A percentile compares a stretch with the other conserved stretches of the same genome.
Conservation (phyloP, 768 basidiomycete species). For the Termitomyces sp. region DNA sequence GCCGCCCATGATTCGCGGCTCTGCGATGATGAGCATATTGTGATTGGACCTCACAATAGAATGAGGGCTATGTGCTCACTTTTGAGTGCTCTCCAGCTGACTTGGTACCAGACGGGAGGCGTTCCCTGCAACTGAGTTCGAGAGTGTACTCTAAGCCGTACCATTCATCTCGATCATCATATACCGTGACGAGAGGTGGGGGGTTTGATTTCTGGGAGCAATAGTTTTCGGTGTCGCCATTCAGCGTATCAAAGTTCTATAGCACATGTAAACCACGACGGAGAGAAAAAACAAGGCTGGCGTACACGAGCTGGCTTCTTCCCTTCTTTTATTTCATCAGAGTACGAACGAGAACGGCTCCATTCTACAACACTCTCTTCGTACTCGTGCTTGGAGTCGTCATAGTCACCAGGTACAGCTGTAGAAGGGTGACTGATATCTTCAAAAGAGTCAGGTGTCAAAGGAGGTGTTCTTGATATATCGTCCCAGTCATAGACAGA, state of each 20-base stretch:
- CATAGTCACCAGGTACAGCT: constrained; percentile 1
- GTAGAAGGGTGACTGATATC: constrained; percentile 11
- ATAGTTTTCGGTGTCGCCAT: constrained; percentile 3
- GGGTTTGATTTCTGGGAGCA: neutral
- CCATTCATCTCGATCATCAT: constrained; percentile 31
- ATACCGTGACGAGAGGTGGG: neutral
- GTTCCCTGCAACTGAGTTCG: constrained; percentile 33
- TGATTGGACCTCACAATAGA: neutral
- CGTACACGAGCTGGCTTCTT: constrained; percentile 30
- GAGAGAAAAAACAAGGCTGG: constrained; percentile 10
- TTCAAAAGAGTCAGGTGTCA: constrained; percentile 21
- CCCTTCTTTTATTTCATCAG: constrained; percentile 31
- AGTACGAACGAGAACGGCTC: constrained; percentile 15
- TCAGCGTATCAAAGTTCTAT: constrained; percentile 10
- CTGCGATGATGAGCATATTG: constrained; percentile 15
- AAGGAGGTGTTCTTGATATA: constrained; percentile 18
- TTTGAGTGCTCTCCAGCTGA: constrained; percentile 35
- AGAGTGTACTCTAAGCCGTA: constrained; percentile 38
- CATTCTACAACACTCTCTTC: constrained; percentile 10
- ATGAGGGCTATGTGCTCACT: constrained; percentile 16
- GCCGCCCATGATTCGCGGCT: constrained; percentile 42
- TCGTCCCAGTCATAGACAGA: constrained; percentile 6
- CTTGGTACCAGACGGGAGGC: constrained; percentile 24
- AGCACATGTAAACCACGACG: constrained; percentile 3
- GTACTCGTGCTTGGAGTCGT: constrained; percentile 8